Percentiles rank a stretch among this genome's conserved stretches.
Evolutionary conservation across 208 protist genomes (phyloP).

Genomic region (Tritrichomonas foetus): DNA sequence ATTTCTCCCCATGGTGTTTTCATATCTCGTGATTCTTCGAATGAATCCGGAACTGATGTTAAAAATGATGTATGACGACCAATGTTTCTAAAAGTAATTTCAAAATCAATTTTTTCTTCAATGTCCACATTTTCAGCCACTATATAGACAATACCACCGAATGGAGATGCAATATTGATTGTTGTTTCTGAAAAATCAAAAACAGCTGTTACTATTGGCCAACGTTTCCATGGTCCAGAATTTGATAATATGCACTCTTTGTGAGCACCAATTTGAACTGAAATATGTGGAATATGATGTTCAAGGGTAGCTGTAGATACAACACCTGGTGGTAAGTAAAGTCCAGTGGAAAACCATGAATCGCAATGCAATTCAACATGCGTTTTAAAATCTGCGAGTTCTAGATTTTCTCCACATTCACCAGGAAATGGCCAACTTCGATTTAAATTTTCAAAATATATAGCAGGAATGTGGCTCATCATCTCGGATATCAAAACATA

Average conservation of each 20-base stretch:
- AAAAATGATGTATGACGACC: not conserved
- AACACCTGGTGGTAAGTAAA: not conserved
- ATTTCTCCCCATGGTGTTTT: not conserved
- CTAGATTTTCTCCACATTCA: not conserved
- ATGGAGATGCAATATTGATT: not conserved
- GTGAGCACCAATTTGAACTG: not conserved
- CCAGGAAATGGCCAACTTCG: not conserved
- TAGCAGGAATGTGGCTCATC: not conserved
- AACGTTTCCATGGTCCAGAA: not conserved
- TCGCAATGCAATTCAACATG: not conserved
- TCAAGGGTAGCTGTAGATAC: not conserved
- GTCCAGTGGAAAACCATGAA: not conserved
- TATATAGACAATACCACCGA: conserved; percentile 19
- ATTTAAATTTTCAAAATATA: not conserved
- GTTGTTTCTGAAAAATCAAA: not conserved
- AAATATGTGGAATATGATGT: not conserved
- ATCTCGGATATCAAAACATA: not conserved
- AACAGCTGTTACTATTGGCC: not conserved
- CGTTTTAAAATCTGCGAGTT: not conserved
- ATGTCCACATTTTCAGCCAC: not conserved
- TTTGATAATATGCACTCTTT: not conserved
- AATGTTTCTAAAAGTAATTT: not conserved
- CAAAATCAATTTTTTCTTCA: not conserved
- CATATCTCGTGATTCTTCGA: not conserved
- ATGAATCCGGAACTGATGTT: not conserved